Conservation (phyloP, 208 protist species). For the Herpetomonas samuelpessoai region DNA sequence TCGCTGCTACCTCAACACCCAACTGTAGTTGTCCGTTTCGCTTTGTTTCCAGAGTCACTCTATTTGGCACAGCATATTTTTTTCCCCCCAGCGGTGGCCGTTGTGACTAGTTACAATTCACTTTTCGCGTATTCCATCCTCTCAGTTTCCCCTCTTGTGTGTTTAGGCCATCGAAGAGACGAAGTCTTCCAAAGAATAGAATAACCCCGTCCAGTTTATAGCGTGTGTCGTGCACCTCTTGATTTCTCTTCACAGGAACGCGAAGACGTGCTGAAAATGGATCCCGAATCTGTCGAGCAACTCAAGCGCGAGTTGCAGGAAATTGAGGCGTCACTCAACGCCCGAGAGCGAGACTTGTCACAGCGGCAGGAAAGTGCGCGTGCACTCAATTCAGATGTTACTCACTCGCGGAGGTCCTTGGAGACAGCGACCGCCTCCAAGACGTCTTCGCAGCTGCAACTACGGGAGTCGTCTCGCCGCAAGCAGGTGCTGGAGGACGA, state of each 20-base stretch:
- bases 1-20: too few species aligned
- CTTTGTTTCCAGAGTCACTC: too few species aligned
- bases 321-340: conserved; percentile 34
- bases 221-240: conserved; percentile 1
- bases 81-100: too few species aligned
- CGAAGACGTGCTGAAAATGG: conserved; percentile 16
- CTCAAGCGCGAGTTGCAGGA: conserved; percentile 38
- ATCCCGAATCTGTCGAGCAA: conserved; percentile 22
- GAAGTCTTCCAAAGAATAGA: too few species aligned
- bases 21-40: too few species aligned
- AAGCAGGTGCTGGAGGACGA: conserved; percentile 46
- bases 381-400: conserved; percentile 15
- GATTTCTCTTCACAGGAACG: conserved; percentile 5
- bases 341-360: conserved; percentile 7
- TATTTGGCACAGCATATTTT: too few species aligned
- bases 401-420: conserved; percentile 16
- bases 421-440: conserved; percentile 22
- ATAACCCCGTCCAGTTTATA: too few species aligned
- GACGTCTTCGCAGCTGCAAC: conserved; percentile 8
- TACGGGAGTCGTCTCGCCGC: conserved; percentile 18
- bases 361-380: conserved; percentile 11
- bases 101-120: too few species aligned
- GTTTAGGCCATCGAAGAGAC: too few species aligned
- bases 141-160: too few species aligned
- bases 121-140: too few species aligned